Percentiles rank a stretch among this genome's conserved stretches.
Conservation (phyloP, 2,329 filamentous ascomycete genomes). For the Calonectria henricotiae region DNA sequence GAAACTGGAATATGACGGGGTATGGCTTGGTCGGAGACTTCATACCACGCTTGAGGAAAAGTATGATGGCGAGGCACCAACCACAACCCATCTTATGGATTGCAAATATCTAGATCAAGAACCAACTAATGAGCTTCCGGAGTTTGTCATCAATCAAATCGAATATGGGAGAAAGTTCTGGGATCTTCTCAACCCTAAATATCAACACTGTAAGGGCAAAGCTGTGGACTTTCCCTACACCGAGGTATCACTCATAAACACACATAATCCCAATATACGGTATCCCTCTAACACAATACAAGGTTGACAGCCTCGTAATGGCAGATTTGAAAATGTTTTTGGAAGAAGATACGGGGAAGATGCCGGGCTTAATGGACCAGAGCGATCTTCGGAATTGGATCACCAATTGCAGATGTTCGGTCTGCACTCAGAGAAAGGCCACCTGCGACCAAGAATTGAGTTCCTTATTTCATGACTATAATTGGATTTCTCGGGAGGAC, state of each 20-base stretch:
- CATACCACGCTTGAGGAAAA: too few species aligned
- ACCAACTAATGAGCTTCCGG: not conserved
- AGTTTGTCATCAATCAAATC: not conserved
- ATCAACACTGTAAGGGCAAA: not conserved
- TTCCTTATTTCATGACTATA: not conserved
- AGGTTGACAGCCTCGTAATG: not conserved
- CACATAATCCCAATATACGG: too few species aligned
- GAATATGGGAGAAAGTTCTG: not conserved
- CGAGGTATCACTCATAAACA: not conserved
- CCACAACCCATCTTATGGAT: fast-evolving
- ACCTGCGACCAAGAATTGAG: not conserved
- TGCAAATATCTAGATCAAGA: not conserved
- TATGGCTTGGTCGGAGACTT: not conserved
- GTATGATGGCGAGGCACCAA: not conserved
- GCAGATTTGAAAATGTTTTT: not conserved
- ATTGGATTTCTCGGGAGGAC: not conserved
- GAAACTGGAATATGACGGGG: not conserved
- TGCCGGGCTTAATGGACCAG: not conserved
- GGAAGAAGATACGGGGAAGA: not conserved
- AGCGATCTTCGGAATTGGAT: not conserved
- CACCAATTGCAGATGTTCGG: not conserved
- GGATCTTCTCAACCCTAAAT: not conserved
- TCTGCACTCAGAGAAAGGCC: not conserved
- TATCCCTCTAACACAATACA: not conserved
- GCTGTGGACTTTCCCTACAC: not conserved